Percentiles rank a stretch among this genome's conserved stretches.
Conservation (phyloP, 148 eudicot species). For the Fagopyrum homotropicum region DNA sequence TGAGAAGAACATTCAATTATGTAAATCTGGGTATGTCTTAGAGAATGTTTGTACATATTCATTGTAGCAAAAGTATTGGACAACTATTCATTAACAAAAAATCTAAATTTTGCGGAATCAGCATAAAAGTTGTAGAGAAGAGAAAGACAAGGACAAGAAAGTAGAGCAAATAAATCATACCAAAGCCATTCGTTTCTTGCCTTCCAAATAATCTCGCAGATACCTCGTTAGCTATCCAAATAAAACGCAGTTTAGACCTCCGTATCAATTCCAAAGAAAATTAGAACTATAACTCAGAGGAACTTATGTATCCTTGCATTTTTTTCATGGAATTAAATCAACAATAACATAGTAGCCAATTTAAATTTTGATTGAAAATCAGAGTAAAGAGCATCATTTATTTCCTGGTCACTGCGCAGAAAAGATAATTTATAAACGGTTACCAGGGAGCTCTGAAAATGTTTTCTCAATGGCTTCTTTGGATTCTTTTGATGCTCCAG, state of each 20-base stretch:
- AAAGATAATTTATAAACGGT: background rate
- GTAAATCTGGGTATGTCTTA: background rate
- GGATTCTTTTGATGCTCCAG: constrained; percentile 91
- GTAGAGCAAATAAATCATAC: constrained; percentile 32
- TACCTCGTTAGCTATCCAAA: constrained; percentile 65
- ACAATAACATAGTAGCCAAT: constrained; percentile 3
- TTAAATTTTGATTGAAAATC: background rate
- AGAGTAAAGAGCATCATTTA: background rate
- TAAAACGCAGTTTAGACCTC: background rate
- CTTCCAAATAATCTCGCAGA: constrained; percentile 83
- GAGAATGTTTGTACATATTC: background rate
- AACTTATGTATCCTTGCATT: background rate
- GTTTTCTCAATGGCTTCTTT: constrained; percentile 80
- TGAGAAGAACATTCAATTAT: background rate
- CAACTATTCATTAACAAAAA: background rate
- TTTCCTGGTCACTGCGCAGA: background rate
- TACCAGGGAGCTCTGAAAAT: constrained; percentile 81
- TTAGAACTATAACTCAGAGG: background rate
- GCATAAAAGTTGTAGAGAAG: background rate
- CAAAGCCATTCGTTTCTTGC: constrained; percentile 87
- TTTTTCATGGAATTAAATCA: background rate
- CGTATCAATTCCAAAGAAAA: background rate
- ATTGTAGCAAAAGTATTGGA: background rate
- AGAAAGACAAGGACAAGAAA: background rate
- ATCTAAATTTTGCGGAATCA: background rate